Conservation (phyloP, 1,284 basidiomycete species). For the Pisolithus thermaeus region DNA sequence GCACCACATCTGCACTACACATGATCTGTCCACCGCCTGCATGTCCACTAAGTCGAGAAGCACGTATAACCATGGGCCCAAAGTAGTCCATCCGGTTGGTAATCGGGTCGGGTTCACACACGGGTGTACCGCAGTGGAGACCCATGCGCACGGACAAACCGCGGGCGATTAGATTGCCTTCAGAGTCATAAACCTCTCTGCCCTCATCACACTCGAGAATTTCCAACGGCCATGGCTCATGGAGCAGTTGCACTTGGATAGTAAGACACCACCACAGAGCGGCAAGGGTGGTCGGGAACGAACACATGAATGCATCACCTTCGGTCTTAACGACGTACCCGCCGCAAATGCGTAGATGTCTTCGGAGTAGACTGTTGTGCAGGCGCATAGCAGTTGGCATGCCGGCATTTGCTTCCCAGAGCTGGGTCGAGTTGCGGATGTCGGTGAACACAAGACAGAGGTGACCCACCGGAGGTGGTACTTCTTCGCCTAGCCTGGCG, state of each 20-base stretch:
- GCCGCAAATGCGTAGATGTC: conserved; percentile 85
- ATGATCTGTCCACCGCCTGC: conserved; percentile 95
- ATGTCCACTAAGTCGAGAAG: conserved; percentile 79
- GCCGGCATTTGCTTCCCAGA: conserved; percentile 96
- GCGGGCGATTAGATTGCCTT: conserved; percentile 73
- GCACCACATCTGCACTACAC: conserved; percentile 85
- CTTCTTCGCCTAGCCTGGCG: conserved; percentile 72
- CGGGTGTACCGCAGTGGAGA: conserved; percentile 88
- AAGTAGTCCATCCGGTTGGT: conserved; percentile 98
- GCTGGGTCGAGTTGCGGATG: conserved; percentile 93
- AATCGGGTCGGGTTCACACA: conserved; percentile 92
- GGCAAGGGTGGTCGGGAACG: conserved; percentile 85
- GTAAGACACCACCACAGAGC: conserved; percentile 91
- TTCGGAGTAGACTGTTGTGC: conserved; percentile 86
- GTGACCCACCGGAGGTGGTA: conserved; percentile 84
- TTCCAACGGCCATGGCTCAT: conserved; percentile 92
- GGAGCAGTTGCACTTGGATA: conserved; percentile 82
- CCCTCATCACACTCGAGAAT: conserved; percentile 93
- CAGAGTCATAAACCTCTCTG: conserved; percentile 68
- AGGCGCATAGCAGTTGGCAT: conserved; percentile 94
- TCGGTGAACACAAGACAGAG: conserved; percentile 97
- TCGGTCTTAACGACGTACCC: conserved; percentile 99
- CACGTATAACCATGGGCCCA: conserved; percentile 89
- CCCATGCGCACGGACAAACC: conserved; percentile 98
- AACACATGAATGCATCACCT: conserved; percentile 99